phyloP scores from a whole-genome alignment of 768 basidiomycete species.

The Lactarius vividus region DNA sequence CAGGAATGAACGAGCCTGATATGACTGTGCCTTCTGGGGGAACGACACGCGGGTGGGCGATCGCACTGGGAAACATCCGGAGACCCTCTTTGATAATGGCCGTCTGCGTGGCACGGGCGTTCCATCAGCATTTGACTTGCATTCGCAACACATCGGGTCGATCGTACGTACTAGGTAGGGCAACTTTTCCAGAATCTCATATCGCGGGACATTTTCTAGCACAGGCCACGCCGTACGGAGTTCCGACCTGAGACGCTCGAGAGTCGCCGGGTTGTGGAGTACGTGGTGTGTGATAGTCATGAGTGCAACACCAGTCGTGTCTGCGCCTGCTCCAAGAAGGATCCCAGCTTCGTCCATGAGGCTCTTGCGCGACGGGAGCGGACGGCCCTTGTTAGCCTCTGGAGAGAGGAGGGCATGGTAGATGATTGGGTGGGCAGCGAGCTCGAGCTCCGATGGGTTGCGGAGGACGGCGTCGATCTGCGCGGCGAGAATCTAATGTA shows the following conservation, averaged over 20 bases:
- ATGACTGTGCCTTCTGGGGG: slow-evolving; percentile 37
- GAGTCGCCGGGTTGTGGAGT: slow-evolving; percentile 35
- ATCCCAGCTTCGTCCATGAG: slow-evolving; percentile 31
- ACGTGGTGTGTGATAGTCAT: slow-evolving; percentile 39
- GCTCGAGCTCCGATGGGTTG: slow-evolving; percentile 31
- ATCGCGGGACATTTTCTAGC: slow-evolving; percentile 32
- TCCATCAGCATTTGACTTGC: not conserved
- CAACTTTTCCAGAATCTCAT: slow-evolving; percentile 43
- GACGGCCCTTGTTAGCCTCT: slow-evolving; percentile 31
- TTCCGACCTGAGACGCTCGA: slow-evolving; percentile 34
- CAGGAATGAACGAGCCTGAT: slow-evolving; percentile 38
- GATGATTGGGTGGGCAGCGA: slow-evolving; percentile 38
- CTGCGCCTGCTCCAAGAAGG: slow-evolving; percentile 43
- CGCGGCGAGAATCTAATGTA: slow-evolving; percentile 18
- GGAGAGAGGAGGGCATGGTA: slow-evolving; percentile 36
- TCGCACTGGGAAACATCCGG: slow-evolving; percentile 41
- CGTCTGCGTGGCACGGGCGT: slow-evolving; percentile 33
- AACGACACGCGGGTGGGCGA: slow-evolving; percentile 42
- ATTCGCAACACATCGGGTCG: not conserved
- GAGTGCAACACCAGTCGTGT: slow-evolving; percentile 43
- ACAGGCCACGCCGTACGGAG: slow-evolving; percentile 44
- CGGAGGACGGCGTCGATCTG: slow-evolving; percentile 29
- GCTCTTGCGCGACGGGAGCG: slow-evolving; percentile 31
- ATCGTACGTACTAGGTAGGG: slow-evolving; percentile 43
- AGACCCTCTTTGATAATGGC: slow-evolving; percentile 49